Percentiles rank a stretch among this genome's conserved stretches.
Conservation (phyloP, 768 basidiomycete genomes). For the Russula ochroleuca region DNA sequence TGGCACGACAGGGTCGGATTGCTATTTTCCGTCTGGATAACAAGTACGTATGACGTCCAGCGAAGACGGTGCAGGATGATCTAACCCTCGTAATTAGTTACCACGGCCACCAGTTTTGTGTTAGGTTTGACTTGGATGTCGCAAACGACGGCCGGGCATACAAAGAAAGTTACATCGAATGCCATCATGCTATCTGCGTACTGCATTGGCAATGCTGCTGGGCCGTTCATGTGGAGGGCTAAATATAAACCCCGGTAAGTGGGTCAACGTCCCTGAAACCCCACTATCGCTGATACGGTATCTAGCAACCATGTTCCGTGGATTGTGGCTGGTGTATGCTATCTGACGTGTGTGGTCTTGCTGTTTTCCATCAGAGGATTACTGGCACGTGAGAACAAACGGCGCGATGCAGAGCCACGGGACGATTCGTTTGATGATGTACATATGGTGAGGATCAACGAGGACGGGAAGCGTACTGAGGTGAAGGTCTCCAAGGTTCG, state of each 20-base stretch:
- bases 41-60: constrained; percentile 37
- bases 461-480: constrained; percentile 50
- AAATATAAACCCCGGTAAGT: constrained; percentile 60
- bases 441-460: constrained; percentile 44
- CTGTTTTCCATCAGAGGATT: constrained; percentile 49
- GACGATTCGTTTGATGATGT: constrained; percentile 56
- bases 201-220: constrained; percentile 58
- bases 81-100: constrained; percentile 32
- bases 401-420: constrained; percentile 52
- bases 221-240: constrained; percentile 76
- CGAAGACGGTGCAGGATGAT: background rate
- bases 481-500: constrained; percentile 63
- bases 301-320: constrained; percentile 67
- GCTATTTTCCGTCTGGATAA: constrained; percentile 52
- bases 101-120: constrained; percentile 56
- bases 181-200: constrained; percentile 73
- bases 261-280: background rate
- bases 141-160: constrained; percentile 64
- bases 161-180: constrained; percentile 64
- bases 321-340: constrained; percentile 68
- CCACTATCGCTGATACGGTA: background rate
- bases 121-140: constrained; percentile 62
- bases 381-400: constrained; percentile 57
- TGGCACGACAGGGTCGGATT: constrained; percentile 63
- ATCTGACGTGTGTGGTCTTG: constrained; percentile 47